Evolutionary conservation across 192 early-diverging fungal genomes (phyloP), one percentile per base, ranked within the genome.

Genomic region (Gorgonomyces haynaldii): DNA sequence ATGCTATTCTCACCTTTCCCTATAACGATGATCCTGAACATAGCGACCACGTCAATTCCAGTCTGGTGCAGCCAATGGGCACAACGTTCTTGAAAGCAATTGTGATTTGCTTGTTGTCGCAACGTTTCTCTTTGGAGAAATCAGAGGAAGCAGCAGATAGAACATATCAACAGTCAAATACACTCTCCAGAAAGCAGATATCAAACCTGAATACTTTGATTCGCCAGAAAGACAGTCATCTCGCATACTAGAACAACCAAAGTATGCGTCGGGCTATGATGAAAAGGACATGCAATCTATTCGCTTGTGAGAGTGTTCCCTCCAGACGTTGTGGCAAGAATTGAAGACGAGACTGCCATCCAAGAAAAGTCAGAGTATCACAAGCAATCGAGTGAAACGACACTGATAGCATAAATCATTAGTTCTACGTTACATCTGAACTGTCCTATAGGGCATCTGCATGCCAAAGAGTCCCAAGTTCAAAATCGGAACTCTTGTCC

Each of bases 341-440:
- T 41, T 22, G 39, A 41, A 41, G 39, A 5, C 20, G 39, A 41
- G 17, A 41, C 24, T 15, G 39, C 17, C 17, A 4, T n/a, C 4
- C 3, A 41, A 23, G 39, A 41, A 41, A 41, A 41, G 39, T 16
- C 12, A 37, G n/a, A 37, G 36, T 37, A n/a, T n/a, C n/a, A n/a
- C n/a, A n/a, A n/a, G n/a, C n/a, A n/a, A n/a, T n/a, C n/a, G n/a
- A n/a, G n/a, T n/a, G n/a, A n/a, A n/a, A n/a, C n/a, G n/a, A n/a
- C n/a, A n/a, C n/a, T n/a, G n/a, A n/a, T n/a, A n/a, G n/a, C n/a
- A n/a, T n/a, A n/a, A n/a, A n/a, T n/a, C n/a, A n/a, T n/a, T n/a
- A n/a, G n/a, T n/a, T n/a, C n/a, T n/a, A n/a, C n/a, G n/a, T n/a
- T n/a, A n/a, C n/a, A n/a, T n/a, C n/a, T n/a, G n/a, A n/a, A n/a